phyloP scores from a whole-genome alignment of 306 rosid species.

The Gastrolobium villosum region DNA sequence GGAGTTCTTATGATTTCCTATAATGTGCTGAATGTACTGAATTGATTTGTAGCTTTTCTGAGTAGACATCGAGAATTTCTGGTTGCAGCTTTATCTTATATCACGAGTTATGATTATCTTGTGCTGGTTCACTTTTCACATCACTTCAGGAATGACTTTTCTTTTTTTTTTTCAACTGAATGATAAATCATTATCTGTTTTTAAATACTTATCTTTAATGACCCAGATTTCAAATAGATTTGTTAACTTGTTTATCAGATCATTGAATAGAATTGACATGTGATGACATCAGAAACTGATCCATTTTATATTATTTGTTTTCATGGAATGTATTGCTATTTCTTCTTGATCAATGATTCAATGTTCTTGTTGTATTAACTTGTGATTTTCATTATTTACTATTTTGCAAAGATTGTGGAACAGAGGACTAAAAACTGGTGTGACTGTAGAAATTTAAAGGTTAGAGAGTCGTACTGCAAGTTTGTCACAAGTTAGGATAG shows the following conservation, averaged over 20 bases:
- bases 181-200: neutral
- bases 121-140: constrained; percentile 13
- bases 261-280: constrained; percentile 26
- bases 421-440: constrained; percentile 65
- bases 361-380: constrained; percentile 23
- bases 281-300: constrained; percentile 34
- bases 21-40: neutral
- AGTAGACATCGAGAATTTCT: constrained; percentile 18
- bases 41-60: constrained; percentile 31
- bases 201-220: constrained; percentile 2
- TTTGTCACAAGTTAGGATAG: constrained; percentile 60
- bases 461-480: constrained; percentile 62
- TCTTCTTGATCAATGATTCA: constrained; percentile 7
- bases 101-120: constrained; percentile 15
- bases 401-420: constrained; percentile 60
- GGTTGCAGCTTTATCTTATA: constrained; percentile 7
- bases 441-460: constrained; percentile 66
- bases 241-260: constrained; percentile 28
- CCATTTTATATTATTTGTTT: constrained; percentile 17
- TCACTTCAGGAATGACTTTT: neutral
- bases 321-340: neutral
- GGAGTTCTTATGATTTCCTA: constrained; percentile 7
- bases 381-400: constrained; percentile 38
- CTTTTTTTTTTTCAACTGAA: constrained; percentile 25
- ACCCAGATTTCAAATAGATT: constrained; percentile 6